Percentiles rank a stretch among this genome's conserved stretches.
Conservation (phyloP, 139 green algal species). For the Mychonastes homosphaera region DNA sequence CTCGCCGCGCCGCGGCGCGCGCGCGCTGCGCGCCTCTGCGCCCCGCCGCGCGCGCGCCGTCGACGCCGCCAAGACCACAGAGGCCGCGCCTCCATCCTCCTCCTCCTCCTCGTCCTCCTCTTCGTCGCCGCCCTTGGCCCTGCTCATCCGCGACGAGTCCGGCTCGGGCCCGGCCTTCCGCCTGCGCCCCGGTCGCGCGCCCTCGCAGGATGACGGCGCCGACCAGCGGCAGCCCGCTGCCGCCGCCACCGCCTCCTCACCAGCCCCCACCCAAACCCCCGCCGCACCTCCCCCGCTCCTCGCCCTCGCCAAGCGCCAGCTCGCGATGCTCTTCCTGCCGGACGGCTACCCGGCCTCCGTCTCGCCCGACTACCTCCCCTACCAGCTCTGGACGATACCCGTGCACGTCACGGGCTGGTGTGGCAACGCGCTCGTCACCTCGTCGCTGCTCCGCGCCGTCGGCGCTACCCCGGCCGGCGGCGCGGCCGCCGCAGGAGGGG, state of each 20-base stretch:
- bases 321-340: slow-evolving; percentile 50
- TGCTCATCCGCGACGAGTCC: too few species aligned
- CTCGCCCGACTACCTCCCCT: slow-evolving; percentile 61
- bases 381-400: slow-evolving; percentile 67
- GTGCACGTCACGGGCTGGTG: slow-evolving; percentile 58
- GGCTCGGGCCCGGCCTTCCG: too few species aligned
- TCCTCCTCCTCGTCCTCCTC: too few species aligned
- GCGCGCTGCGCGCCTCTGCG: too few species aligned
- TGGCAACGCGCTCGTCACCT: slow-evolving; percentile 49
- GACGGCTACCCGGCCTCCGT: slow-evolving; percentile 54
- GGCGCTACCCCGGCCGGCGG: slow-evolving; percentile 38
- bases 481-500: slow-evolving; percentile 13
- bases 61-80: too few species aligned
- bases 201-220: not conserved
- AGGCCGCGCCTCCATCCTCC: too few species aligned
- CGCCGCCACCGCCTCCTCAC: not conserved
- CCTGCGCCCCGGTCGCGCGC: too few species aligned
- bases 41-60: too few species aligned
- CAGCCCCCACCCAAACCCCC: not conserved
- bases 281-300: not conserved
- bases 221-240: not conserved
- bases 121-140: too few species aligned
- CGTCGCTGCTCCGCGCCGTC: slow-evolving; percentile 58
- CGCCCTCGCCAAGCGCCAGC: not conserved
- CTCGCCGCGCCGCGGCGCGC: too few species aligned